A percentile compares a stretch with the other conserved stretches of the same genome.
Conservation (phyloP, 2,329 filamentous ascomycete species). For the Stromatinia cepivora region DNA sequence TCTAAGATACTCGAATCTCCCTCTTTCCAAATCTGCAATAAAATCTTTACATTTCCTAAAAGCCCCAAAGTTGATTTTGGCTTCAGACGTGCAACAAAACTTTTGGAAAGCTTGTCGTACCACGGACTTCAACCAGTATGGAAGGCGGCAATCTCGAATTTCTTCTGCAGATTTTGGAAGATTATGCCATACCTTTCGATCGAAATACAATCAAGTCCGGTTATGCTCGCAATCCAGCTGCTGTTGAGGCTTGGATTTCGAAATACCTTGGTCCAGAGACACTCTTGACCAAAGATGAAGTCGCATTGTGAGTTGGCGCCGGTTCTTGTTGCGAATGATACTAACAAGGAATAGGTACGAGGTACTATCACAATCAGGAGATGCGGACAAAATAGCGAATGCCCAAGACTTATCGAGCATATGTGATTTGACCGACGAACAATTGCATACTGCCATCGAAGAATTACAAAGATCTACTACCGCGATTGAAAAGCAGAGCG, state of each 20-base stretch:
- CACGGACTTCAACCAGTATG: slow-evolving; percentile 30
- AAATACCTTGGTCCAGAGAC: slow-evolving; percentile 52
- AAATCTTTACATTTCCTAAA: background rate
- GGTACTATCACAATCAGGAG: slow-evolving; percentile 50
- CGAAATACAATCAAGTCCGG: slow-evolving; percentile 35
- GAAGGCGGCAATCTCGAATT: slow-evolving; percentile 32
- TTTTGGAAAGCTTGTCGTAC: background rate
- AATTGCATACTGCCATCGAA: slow-evolving; percentile 60
- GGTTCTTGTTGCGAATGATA: background rate
- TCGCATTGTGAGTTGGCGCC: slow-evolving; percentile 49
- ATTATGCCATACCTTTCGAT: slow-evolving; percentile 39
- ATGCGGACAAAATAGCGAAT: slow-evolving; percentile 49
- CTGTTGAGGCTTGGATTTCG: slow-evolving; percentile 47
- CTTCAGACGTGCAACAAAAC: slow-evolving; percentile 2
- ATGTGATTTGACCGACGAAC: slow-evolving; percentile 57
- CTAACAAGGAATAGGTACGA: slow-evolving; percentile 48
- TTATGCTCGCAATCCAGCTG: slow-evolving; percentile 32
- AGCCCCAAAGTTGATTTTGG: background rate
- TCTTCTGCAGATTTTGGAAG: slow-evolving; percentile 35
- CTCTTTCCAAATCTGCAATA: background rate
- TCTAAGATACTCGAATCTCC: background rate
- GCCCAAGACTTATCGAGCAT: slow-evolving; percentile 49
- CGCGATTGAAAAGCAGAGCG: slow-evolving; percentile 63
- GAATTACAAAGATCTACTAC: slow-evolving; percentile 65
- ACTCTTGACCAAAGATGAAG: slow-evolving; percentile 55